Evolutionary conservation across 331 rosid genomes (phyloP).

Genomic region (Quercus phellos): DNA sequence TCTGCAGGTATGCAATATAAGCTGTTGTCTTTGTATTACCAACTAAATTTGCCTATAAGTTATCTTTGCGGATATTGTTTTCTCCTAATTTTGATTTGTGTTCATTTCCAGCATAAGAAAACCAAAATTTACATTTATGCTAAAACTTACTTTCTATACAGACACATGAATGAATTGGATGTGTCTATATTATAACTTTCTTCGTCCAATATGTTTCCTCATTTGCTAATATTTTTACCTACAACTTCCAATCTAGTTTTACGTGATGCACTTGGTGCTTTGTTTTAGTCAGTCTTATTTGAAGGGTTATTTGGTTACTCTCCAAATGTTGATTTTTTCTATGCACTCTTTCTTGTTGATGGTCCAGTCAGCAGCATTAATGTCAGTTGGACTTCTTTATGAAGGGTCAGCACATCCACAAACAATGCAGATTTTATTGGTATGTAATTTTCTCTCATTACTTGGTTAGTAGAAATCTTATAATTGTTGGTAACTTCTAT

Average conservation of each 20-base stretch:
- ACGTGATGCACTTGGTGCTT: neutral
- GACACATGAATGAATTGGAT: neutral
- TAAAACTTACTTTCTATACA: neutral
- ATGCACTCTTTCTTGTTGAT: conserved; percentile 2
- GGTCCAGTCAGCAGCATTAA: conserved; percentile 81
- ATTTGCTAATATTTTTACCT: neutral
- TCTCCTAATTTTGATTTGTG: neutral
- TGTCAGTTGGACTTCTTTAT: conserved; percentile 85
- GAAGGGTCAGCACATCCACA: conserved; percentile 95
- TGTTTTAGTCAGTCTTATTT: neutral
- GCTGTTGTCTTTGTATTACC: conserved; percentile 1
- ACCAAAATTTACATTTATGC: neutral
- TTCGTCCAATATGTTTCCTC: neutral
- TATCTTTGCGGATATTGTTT: neutral
- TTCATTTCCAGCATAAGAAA: neutral
- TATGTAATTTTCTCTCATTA: conserved; percentile 33
- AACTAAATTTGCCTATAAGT: neutral
- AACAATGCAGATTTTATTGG: conserved; percentile 89
- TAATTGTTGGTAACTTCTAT: neutral
- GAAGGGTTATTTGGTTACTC: conserved; percentile 7
- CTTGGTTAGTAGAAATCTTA: conserved; percentile 18
- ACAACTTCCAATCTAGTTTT: conserved; percentile 3
- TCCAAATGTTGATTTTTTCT: conserved; percentile 14
- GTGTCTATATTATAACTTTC: neutral
- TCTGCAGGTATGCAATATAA: conserved; percentile 60